Conservation (phyloP, 495 filamentous ascomycete species). For the Lophiotrema nucula region DNA sequence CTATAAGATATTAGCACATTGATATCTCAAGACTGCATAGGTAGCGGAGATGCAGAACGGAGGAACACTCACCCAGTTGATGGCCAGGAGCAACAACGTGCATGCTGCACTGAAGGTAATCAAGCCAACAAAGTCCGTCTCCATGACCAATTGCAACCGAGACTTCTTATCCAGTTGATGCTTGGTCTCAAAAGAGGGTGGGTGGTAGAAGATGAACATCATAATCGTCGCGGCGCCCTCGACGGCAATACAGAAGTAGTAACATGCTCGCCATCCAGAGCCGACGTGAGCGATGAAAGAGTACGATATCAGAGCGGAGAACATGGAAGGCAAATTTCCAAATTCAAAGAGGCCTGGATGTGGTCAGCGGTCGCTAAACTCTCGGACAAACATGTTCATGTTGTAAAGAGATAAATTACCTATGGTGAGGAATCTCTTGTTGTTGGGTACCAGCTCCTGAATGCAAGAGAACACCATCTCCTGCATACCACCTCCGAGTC, state of each 20-base stretch:
- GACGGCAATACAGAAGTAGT: not conserved
- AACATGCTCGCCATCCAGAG: conserved; percentile 7
- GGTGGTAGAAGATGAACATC: not conserved
- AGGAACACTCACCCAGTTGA: conserved; percentile 7
- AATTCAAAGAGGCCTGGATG: not conserved
- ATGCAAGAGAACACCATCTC: conserved; percentile 21
- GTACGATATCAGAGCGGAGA: not conserved
- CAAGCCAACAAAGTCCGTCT: conserved; percentile 10
- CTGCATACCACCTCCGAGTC: conserved; percentile 15
- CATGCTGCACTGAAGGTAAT: not conserved
- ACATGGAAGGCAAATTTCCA: not conserved
- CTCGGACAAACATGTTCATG: too few species aligned
- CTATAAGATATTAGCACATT: not conserved
- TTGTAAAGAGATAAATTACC: too few species aligned
- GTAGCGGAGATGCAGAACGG: too few species aligned
- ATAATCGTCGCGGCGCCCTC: not conserved
- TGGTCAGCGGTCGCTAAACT: too few species aligned
- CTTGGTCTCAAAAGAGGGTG: conserved; percentile 6
- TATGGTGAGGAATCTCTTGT: conserved; percentile 5
- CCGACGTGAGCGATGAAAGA: conserved; percentile 4
- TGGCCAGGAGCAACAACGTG: conserved; percentile 7
- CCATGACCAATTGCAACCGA: not conserved
- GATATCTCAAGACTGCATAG: not conserved
- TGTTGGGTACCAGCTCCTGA: conserved; percentile 27
- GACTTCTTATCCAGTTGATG: not conserved